These are phyloP conservation scores for Nakazawaea anatomiae DNA, from an alignment of 805 yeast genomes.

Conservation along the genomic window DNA sequence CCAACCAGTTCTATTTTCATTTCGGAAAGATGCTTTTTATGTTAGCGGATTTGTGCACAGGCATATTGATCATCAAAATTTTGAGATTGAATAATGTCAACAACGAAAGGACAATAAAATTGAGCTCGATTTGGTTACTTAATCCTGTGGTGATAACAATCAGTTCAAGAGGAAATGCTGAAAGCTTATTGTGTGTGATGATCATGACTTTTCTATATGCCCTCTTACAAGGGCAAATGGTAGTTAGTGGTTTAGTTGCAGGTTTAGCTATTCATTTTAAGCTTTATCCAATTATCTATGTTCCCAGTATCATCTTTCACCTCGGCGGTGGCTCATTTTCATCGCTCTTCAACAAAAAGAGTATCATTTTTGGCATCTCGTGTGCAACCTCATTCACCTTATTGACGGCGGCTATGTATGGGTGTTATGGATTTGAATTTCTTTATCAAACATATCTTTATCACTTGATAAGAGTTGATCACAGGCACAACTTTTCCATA, in stretches of 20 bases:
- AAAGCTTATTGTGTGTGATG: constrained; percentile 78
- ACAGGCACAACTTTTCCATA: constrained; percentile 89
- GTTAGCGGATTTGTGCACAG: constrained; percentile 75
- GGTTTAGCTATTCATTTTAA: constrained; percentile 87
- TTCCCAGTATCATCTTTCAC: constrained; percentile 61
- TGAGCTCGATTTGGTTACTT: constrained; percentile 71
- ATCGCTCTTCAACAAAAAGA: constrained; percentile 33
- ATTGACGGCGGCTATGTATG: constrained; percentile 57
- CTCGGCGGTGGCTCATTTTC: constrained; percentile 20
- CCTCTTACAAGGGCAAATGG: constrained; percentile 24
- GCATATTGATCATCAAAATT: constrained; percentile 46
- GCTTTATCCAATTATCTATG: constrained; percentile 84
- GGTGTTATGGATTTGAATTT: constrained; percentile 67
- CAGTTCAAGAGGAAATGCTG: constrained; percentile 90
- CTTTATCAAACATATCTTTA: constrained; percentile 74
- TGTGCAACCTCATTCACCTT: constrained; percentile 36
- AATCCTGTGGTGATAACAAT: constrained; percentile 96
- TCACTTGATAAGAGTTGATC: constrained; percentile 81
- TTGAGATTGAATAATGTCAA: constrained; percentile 21
- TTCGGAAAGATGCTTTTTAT: constrained; percentile 82
- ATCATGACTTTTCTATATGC: constrained; percentile 53
- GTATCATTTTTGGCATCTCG: constrained; percentile 36
- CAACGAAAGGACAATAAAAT: constrained; percentile 28
- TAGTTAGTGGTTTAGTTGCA: constrained; percentile 42
- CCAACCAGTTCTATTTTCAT: constrained; percentile 50